These are phyloP conservation scores for Hansfordia pulvinata DNA, from an alignment of 2,329 filamentous ascomycete genomes.

Conservation along the genomic window DNA sequence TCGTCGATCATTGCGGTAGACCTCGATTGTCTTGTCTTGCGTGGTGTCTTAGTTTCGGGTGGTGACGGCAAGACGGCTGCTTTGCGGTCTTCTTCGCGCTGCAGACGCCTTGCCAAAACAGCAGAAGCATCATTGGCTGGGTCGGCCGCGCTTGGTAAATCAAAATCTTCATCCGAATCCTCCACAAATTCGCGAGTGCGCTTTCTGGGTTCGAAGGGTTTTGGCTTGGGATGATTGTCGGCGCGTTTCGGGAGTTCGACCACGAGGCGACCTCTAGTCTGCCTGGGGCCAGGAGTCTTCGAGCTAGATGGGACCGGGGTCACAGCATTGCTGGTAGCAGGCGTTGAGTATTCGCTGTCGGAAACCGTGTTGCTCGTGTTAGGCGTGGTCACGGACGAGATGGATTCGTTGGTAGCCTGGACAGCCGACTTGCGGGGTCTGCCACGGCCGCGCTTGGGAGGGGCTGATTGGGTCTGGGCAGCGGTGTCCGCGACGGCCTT, in stretches of 20 bases:
- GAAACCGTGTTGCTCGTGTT: constrained; percentile 11
- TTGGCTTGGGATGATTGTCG: no score
- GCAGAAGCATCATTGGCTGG: constrained; percentile 5
- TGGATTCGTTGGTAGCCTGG: constrained; percentile 13
- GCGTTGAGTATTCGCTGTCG: constrained; percentile 26
- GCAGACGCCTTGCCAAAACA: constrained; percentile 8
- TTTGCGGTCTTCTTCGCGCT: constrained; percentile 12
- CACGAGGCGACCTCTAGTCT: constrained; percentile 9
- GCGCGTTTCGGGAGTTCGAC: constrained; percentile 23
- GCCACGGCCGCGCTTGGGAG: constrained; percentile 13
- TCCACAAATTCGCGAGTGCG: no score
- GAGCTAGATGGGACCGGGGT: constrained; percentile 20
- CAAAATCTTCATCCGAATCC: constrained; percentile 15
- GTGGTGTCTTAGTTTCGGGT: no score
- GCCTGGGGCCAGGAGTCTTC: constrained; percentile 4
- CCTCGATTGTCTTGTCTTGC: no score
- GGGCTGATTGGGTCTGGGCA: not conserved
- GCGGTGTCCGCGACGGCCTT: not conserved
- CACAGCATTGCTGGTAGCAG: constrained; percentile 25
- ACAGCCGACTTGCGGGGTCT: constrained; percentile 13
- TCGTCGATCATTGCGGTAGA: no score
- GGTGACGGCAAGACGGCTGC: constrained; percentile 1
- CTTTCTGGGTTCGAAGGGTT: no score
- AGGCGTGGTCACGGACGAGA: constrained; percentile 21
- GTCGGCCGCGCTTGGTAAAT: constrained; percentile 10